Conservation (phyloP, 106 monocot genomes). For the Phalaenopsis equestris region DNA sequence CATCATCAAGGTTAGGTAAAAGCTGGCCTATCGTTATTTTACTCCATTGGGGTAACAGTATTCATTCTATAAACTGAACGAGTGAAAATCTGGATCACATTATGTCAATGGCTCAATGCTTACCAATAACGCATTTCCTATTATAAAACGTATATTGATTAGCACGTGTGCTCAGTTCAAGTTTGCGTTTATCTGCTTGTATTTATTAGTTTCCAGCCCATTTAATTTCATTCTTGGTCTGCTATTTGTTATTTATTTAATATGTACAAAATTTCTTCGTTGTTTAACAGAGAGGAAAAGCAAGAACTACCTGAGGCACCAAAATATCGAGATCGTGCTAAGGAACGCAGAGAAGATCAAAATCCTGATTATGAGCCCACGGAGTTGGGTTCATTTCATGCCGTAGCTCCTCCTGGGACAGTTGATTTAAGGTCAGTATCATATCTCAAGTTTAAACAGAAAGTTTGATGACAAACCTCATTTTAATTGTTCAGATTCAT, state of each 20-base stretch:
- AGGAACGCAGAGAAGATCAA: slow-evolving; percentile 95
- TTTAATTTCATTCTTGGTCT: not conserved
- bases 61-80: not conserved
- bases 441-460: not conserved
- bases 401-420: slow-evolving; percentile 89
- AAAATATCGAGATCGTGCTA: slow-evolving; percentile 94
- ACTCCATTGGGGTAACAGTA: not conserved
- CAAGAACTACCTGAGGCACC: slow-evolving; percentile 74
- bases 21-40: not conserved
- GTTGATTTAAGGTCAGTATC: slow-evolving; percentile 58
- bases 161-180: not conserved
- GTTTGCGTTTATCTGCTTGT: not conserved
- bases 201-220: not conserved
- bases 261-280: not conserved
- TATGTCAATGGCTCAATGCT: not conserved
- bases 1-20: not conserved
- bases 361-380: slow-evolving; percentile 97
- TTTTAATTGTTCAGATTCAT: not conserved
- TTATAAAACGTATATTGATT: not conserved
- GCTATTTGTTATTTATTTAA: not conserved
- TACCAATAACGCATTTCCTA: not conserved
- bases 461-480: not conserved
- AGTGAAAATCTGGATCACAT: not conserved
- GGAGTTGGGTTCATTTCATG: slow-evolving; percentile 89
- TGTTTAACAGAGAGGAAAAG: slow-evolving; percentile 74